A percentile compares a stretch with the other conserved stretches of the same genome.
Evolutionary conservation across 1,139 yeast species (phyloP).

Genomic region (Tardiomyces depauwii): DNA sequence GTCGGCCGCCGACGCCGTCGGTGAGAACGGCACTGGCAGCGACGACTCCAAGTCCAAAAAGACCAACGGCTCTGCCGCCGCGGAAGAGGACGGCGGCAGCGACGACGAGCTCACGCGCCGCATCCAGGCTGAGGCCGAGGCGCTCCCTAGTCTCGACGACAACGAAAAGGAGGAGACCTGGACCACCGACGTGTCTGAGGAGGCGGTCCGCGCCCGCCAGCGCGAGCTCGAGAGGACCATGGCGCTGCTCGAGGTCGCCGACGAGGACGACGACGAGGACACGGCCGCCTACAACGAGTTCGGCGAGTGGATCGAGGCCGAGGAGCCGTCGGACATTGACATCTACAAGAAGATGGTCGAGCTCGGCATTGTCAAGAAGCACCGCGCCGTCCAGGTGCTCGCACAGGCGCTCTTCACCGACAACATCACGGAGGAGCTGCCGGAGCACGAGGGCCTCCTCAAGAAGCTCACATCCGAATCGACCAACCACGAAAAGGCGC

Average conservation of each 20-base stretch:
- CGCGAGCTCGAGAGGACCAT: conserved; percentile 59
- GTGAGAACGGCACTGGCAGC: conserved; percentile 35
- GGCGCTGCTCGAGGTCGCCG: conserved; percentile 29
- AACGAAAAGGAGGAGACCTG: conserved; percentile 79
- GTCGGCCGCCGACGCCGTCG: conserved; percentile 77
- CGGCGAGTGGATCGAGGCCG: conserved; percentile 81
- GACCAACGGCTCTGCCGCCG: conserved; percentile 18
- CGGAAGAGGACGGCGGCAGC: conserved; percentile 35
- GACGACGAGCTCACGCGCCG: conserved; percentile 72
- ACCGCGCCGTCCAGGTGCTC: conserved; percentile 79
- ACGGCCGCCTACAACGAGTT: conserved; percentile 48
- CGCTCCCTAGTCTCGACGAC: conserved; percentile 33
- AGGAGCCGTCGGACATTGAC: conserved; percentile 64
- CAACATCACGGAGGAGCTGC: conserved; percentile 60
- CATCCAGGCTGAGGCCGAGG: conserved; percentile 78
- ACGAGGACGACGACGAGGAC: conserved; percentile 27
- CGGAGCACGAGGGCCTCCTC: conserved; percentile 71
- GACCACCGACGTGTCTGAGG: conserved; percentile 97
- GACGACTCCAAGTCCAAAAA: neutral
- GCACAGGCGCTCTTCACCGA: conserved; percentile 86
- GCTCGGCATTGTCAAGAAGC: conserved; percentile 57
- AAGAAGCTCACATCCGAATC: conserved; percentile 54
- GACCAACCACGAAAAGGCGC: conserved; percentile 63
- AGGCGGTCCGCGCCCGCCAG: conserved; percentile 91
- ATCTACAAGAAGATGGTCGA: conserved; percentile 84